Evolutionary conservation across 768 basidiomycete genomes (phyloP).

Genomic region (Rhizopogon vulgaris): DNA sequence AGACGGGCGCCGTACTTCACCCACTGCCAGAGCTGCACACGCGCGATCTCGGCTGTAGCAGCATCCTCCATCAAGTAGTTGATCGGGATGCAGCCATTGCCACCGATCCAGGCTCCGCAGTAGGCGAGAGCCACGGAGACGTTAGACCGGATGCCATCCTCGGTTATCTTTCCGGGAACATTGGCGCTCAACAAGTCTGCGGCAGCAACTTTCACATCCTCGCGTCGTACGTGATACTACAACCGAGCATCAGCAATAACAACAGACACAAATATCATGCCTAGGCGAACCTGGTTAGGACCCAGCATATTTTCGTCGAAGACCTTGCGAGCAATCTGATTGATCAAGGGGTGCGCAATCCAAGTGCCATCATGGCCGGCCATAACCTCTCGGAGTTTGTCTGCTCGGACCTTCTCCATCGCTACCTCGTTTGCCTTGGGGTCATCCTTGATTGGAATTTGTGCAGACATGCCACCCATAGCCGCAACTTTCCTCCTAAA

Average conservation of each 20-base stretch:
- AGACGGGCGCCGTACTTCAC: constrained; percentile 68
- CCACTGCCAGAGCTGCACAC: constrained; percentile 99
- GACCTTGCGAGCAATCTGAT: constrained; percentile 81
- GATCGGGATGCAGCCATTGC: constrained; percentile 96
- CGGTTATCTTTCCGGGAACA: constrained; percentile 85
- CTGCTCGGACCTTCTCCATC: constrained; percentile 93
- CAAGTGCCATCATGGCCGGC: constrained; percentile 98
- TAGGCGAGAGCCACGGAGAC: constrained; percentile 87
- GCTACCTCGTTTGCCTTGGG: constrained; percentile 85
- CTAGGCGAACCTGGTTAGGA: constrained; percentile 74
- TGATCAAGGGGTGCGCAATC: constrained; percentile 97
- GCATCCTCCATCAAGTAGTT: constrained; percentile 98
- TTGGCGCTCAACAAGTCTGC: constrained; percentile 77
- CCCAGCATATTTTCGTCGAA: constrained; percentile 96
- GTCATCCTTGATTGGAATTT: constrained; percentile 98
- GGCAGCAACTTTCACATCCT: constrained; percentile 85
- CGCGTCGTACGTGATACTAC: constrained; percentile 87
- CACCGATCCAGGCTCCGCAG: constrained; percentile 94
- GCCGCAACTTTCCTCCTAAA: constrained; percentile 92
- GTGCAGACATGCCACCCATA: constrained; percentile 99
- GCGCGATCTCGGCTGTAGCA: constrained; percentile 96
- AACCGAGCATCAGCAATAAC: neutral
- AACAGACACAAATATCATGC: neutral
- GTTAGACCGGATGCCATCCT: constrained; percentile 82
- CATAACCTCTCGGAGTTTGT: constrained; percentile 93